Evolutionary conservation across 179 eudicot genomes (phyloP).

Genomic region (Vitellaria paradoxa): DNA sequence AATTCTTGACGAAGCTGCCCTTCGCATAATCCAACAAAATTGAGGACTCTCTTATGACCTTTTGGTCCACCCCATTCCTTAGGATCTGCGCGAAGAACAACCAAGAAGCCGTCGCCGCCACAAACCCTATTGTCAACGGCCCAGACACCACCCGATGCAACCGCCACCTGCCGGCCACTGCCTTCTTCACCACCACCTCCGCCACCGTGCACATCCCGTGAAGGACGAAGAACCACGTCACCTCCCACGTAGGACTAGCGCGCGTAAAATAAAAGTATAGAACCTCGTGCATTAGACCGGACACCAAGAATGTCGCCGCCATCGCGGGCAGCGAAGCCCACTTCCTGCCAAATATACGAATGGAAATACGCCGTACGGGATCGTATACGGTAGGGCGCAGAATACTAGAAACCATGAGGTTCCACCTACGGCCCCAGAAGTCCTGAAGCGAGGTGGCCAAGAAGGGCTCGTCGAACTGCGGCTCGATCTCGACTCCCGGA

Average conservation of each 20-base stretch:
- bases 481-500: conserved; percentile 49
- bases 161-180: conserved; percentile 23
- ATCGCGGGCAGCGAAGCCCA: conserved; percentile 32
- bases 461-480: conserved; percentile 68
- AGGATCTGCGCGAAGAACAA: conserved; percentile 58
- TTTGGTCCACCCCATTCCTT: conserved; percentile 37
- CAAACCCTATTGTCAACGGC: conserved; percentile 39
- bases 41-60: conserved; percentile 38
- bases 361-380: conserved; percentile 27
- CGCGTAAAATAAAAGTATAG: conserved; percentile 49
- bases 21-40: conserved; percentile 26
- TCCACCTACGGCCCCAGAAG: conserved; percentile 89
- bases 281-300: conserved; percentile 71
- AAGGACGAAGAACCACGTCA: conserved; percentile 56
- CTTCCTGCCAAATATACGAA: conserved; percentile 15
- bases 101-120: conserved; percentile 52
- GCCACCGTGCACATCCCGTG: conserved; percentile 56
- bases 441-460: conserved; percentile 64
- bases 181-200: conserved; percentile 43
- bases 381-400: conserved; percentile 50
- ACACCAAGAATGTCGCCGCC: conserved; percentile 48
- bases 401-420: conserved; percentile 53
- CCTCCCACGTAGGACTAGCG: conserved; percentile 44
- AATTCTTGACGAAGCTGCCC: too few relatives aligned
- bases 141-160: conserved; percentile 45